Base-by-base conservation (phyloP, 495 filamentous ascomycete species). In the Xylaria cubensis region DNA sequence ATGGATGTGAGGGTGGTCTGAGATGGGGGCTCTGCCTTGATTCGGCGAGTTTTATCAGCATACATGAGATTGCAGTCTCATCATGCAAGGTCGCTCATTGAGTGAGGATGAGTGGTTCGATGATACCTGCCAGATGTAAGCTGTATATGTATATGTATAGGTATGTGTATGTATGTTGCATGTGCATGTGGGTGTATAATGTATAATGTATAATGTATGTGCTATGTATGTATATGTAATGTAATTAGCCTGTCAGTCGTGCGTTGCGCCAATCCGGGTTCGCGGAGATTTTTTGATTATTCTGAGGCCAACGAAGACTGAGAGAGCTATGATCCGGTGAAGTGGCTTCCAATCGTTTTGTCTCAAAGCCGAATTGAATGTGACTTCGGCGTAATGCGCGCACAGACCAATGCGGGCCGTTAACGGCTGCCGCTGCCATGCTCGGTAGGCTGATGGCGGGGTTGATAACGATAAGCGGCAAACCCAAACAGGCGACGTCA, bases 301-400 rank as follows among this genome's bases (percentile, higher is more conserved):
- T 56, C 5, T 4, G 24, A 64, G 46, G 59, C 69, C 48, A 64
- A 46, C 34, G 36, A 64, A 36, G 26, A 34, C 24, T 17, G 46
- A n/a, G n/a, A n/a, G n/a, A 24, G 19, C 58, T 17, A 63, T 67
- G 63, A 67, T 72, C 63, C 69, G 46, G 62, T 39, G 61, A 65
- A 42, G n/a, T 71, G 69, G 69, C 62, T 65, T 71, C 61, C 62
- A 71, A 71, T 66, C 56, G 56, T 26, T 46, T 61, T 34, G 29
- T 8, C 32, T 21, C 51, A 29, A 56, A 56, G 29, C 51, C 51
- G 24, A 32, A 24, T 61, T 34, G n/a, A 36, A 34, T 39, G 29
- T 58, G 29, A 36, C 58, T 17, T 44, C 13, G 39, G 12, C 39
- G 12, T 4, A 2, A 13, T 64, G 65, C 50, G 65, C 50, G 65